Conservation (phyloP, 1,284 basidiomycete species). For the Ceratobasidium sp. region DNA sequence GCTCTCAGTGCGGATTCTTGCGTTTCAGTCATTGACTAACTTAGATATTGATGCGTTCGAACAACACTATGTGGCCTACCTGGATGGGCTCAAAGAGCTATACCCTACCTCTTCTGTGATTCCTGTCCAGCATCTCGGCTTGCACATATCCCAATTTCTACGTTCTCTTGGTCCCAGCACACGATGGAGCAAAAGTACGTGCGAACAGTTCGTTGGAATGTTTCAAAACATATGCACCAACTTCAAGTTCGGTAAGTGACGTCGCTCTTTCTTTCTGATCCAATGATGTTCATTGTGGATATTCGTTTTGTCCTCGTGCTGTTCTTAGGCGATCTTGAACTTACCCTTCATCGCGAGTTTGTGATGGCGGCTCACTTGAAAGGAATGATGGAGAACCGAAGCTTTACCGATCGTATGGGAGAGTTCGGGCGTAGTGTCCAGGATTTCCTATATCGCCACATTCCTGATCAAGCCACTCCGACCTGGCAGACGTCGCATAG, state of each 20-base stretch:
- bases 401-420: neutral
- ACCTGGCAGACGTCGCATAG: neutral
- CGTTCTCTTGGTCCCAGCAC: conserved; percentile 35
- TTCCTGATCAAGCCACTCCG: neutral
- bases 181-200: conserved; percentile 21
- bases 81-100: conserved; percentile 1
- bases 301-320: too few species aligned
- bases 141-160: conserved; percentile 39
- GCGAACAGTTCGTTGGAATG: conserved; percentile 41
- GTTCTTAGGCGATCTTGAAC: conserved; percentile 22
- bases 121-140: conserved; percentile 35
- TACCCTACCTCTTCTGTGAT: conserved; percentile 11
- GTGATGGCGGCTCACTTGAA: neutral
- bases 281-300: neutral
- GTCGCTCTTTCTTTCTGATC: too few species aligned
- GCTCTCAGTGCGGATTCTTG: conserved; percentile 13
- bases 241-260: conserved; percentile 25
- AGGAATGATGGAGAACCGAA: neutral
- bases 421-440: neutral
- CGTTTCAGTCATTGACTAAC: conserved; percentile 2
- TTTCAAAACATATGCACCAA: conserved; percentile 37
- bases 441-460: neutral
- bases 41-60: conserved; percentile 7
- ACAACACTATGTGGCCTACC: neutral
- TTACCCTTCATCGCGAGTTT: conserved; percentile 21